Evolutionary conservation across 148 eudicot genomes (phyloP).

Genomic region (Silene latifolia): DNA sequence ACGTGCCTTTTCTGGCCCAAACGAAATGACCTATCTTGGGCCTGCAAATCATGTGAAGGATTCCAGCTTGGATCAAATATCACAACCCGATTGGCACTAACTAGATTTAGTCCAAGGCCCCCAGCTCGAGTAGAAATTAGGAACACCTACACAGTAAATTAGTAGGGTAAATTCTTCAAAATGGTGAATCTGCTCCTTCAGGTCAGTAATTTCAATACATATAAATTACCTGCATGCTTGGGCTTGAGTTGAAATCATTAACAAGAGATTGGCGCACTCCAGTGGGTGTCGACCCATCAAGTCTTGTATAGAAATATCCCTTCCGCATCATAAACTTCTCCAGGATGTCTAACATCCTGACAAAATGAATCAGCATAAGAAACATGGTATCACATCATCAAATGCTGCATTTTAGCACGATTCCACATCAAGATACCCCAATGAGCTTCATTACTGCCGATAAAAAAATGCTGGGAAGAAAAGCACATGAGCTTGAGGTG

Average conservation of each 20-base stretch:
- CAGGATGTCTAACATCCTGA: slow-evolving; percentile 91
- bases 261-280: slow-evolving; percentile 83
- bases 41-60: slow-evolving; percentile 91
- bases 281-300: slow-evolving; percentile 94
- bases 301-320: slow-evolving; percentile 85
- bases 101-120: slow-evolving; percentile 86
- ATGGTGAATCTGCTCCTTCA: not conserved
- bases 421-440: no score
- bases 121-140: slow-evolving; percentile 93
- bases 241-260: slow-evolving; percentile 94
- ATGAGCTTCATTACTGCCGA: no score
- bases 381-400: not conserved
- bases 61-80: slow-evolving; percentile 97
- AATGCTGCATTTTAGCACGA: no score
- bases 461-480: no score
- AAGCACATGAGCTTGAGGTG: no score
- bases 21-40: slow-evolving; percentile 94
- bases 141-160: slow-evolving; percentile 50
- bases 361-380: slow-evolving; percentile 17
- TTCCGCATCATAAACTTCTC: slow-evolving; percentile 87
- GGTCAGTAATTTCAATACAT: slow-evolving; percentile 1
- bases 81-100: slow-evolving; percentile 89
- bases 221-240: slow-evolving; percentile 79
- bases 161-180: not conserved
- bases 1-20: slow-evolving; percentile 96